Percentiles rank a stretch among this genome's conserved stretches.
Evolutionary conservation across 192 early-diverging fungal species (phyloP).

Genomic region (Paraglomus brasilianum): DNA sequence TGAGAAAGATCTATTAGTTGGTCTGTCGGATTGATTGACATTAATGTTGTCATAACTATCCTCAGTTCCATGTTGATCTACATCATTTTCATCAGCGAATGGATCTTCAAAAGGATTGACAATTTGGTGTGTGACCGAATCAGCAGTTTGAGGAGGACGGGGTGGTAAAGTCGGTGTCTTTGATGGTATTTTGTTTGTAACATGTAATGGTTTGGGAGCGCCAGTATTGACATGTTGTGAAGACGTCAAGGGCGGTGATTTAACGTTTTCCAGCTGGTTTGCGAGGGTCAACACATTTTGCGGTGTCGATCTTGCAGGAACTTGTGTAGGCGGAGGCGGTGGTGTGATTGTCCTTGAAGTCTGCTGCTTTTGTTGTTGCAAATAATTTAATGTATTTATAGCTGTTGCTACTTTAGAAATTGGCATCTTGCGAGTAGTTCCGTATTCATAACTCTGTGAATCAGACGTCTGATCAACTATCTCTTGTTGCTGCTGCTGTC

Average conservation of each 20-base stretch:
- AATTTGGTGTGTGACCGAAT: background rate
- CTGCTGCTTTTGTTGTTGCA: too few relatives aligned
- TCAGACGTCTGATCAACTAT: background rate
- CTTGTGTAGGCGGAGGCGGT: too few relatives aligned
- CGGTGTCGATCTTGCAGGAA: too few relatives aligned
- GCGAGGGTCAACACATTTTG: too few relatives aligned
- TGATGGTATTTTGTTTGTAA: background rate
- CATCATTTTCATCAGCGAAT: constrained; percentile 26
- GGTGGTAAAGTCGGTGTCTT: background rate
- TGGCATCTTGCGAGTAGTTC: background rate
- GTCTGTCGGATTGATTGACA: background rate
- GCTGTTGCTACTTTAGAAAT: too few relatives aligned
- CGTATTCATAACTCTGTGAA: background rate
- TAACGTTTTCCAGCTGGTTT: background rate
- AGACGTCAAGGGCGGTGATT: background rate
- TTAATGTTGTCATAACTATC: background rate
- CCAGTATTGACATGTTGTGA: background rate
- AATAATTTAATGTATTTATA: too few relatives aligned
- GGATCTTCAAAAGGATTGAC: constrained; percentile 29
- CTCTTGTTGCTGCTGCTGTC: background rate
- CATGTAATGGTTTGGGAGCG: background rate
- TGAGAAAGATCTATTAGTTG: background rate
- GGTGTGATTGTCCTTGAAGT: too few relatives aligned
- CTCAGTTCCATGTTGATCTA: background rate
- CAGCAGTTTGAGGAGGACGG: background rate